Evolutionary conservation across 192 early-diverging fungal genomes (phyloP).

Genomic region (Podila epigama): DNA sequence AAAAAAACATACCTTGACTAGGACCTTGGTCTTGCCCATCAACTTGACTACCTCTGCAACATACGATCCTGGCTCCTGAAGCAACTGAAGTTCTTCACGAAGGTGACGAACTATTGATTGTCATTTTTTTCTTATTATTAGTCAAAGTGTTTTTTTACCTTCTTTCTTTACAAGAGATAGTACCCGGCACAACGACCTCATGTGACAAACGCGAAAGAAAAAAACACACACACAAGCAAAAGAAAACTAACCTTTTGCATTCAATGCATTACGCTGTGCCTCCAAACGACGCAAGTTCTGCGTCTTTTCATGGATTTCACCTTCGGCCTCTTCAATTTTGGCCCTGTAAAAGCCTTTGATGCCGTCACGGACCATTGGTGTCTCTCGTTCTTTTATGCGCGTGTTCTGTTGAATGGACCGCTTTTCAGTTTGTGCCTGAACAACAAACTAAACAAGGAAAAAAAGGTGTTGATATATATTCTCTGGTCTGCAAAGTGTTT

Average conservation of each 20-base stretch:
- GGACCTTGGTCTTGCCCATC: constrained; percentile 97
- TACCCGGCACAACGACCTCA: too few species aligned
- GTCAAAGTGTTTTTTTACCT: too few species aligned
- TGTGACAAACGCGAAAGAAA: not conserved
- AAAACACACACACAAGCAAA: not conserved
- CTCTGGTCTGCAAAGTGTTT: too few species aligned
- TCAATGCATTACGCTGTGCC: constrained; percentile 97
- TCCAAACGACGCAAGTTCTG: constrained; percentile 98
- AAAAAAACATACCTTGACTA: constrained; percentile 70
- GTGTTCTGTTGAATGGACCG: too few species aligned
- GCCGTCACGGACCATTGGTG: constrained; percentile 60
- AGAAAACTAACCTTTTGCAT: constrained; percentile 82
- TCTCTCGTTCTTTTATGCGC: too few species aligned
- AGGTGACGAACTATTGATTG: constrained; percentile 83
- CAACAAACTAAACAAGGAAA: too few species aligned
- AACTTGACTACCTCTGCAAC: constrained; percentile 98
- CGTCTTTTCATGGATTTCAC: constrained; percentile 86
- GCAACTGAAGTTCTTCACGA: constrained; percentile 93
- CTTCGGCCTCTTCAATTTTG: constrained; percentile 89
- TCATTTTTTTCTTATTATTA: too few species aligned
- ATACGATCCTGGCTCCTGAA: constrained; percentile 96
- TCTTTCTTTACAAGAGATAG: too few species aligned
- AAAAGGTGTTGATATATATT: too few species aligned
- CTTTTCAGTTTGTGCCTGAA: too few species aligned
- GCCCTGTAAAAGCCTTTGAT: constrained; percentile 78